Percentiles rank a stretch among this genome's conserved stretches.
These are phyloP conservation scores for Tricholoma bakamatsutake DNA, from an alignment of 768 basidiomycete genomes.

Conservation along the genomic window DNA sequence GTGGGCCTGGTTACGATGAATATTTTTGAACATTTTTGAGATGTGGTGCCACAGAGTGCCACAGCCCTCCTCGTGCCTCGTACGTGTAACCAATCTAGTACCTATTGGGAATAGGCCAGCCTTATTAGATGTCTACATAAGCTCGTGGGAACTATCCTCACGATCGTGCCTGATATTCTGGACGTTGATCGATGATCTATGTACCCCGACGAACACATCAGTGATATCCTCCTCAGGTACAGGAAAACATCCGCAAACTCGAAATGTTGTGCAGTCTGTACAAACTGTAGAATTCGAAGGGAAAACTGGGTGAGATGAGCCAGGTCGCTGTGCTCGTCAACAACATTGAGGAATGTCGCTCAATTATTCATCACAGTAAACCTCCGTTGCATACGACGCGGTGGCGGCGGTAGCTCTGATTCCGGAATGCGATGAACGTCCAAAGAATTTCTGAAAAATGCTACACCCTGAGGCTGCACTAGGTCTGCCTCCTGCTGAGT, in stretches of 20 bases:
- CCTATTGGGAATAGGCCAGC: too few species aligned
- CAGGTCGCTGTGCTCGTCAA: neutral
- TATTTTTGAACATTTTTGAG: too few species aligned
- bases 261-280: neutral
- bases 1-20: too few species aligned
- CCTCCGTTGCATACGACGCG: constrained; percentile 17
- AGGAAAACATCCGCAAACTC: neutral
- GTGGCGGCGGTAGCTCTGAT: constrained; percentile 14
- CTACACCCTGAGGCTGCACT: constrained; percentile 17
- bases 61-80: too few species aligned
- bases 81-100: too few species aligned
- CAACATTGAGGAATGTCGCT: neutral
- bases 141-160: neutral
- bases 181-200: too few species aligned
- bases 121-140: too few species aligned
- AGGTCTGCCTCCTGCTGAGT: constrained; percentile 21
- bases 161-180: neutral
- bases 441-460: constrained; percentile 23
- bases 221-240: neutral
- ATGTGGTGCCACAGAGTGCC: too few species aligned
- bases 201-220: neutral
- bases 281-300: neutral
- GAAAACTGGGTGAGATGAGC: neutral
- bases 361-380: constrained; percentile 30
- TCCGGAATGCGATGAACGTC: constrained; percentile 14